Base-by-base conservation (phyloP, 2,329 filamentous ascomycete species). In the Plectosphaerella sp. region DNA sequence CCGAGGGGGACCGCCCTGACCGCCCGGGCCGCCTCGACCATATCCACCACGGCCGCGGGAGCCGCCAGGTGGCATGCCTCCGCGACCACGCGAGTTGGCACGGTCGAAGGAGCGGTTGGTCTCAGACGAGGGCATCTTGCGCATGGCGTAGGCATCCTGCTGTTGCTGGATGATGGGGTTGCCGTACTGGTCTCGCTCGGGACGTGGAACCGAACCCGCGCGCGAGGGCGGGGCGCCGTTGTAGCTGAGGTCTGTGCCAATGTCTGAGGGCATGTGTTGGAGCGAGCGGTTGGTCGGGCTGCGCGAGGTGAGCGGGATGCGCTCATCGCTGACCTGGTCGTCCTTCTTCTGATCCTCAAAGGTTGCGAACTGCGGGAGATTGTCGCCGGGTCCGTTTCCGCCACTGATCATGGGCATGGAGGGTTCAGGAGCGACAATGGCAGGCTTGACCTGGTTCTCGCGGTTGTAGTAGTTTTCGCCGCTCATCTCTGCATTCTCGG, bases 401-500 rank as follows among this genome's bases (percentile, higher is more conserved):
- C 79, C 79, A 63, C 79, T 79, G 45, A 80, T 71, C 15, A 41
- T 18, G 9, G 84, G 79, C 50, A 84, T 71, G 18, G 82, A 83
- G 8, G 84, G 80, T 56, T 87, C 79, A 56, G 77, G 71, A 33
- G 72, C 65, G 2, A 71, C 67, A 8, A 71, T 67, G 39, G 70
- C 62, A 36, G 76, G 65, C 55, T 83, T 78, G 48, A 74, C 71
- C 55, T 82, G 77, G 37, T 74, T 78, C 68, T 87, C 83, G 54
- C 86, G 80, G 62, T 86, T 88, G 70, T 95, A 97, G 67, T 88
- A 97, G 64, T 92, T 94, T 62, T 94, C 86, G 25, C 93, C 93
- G 66, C 89, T 97, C 92, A 97, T 97, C 67, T 97, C 92, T 8
- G 92, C 90, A 66, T 97, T 96, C 68, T 95, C 89, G 3, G 86